Base-by-base conservation (phyloP, 768 basidiomycete genomes). In the Trametes villosa region DNA sequence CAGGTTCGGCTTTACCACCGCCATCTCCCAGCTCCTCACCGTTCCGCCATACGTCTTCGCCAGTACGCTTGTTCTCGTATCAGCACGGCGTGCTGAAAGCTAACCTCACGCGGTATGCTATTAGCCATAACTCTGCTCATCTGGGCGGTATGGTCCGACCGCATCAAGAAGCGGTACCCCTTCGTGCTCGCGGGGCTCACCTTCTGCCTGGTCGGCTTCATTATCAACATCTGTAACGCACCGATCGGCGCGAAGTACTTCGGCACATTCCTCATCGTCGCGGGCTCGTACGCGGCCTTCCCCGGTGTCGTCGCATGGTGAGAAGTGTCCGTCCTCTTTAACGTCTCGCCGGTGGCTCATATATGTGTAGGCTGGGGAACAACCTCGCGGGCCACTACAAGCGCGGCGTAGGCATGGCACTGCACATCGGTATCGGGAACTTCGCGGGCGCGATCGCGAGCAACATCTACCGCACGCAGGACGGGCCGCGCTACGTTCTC, bases 371-470 rank as follows among this genome's bases (percentile, higher is more conserved):
- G 66, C 72, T 86, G 6, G 83, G 83, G 24, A 87, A 86, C 65
- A 88, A 90, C 64, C 76, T 88, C 12, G 73, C 81, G 0, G 88
- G 88, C 0, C 86, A 87, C 60, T 89, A 87, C 68, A 91, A 90
- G 68, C 86, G 88, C 9, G 88, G 73, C 18, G 77, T 87, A 9
- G 87, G 85, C 4, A 85, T 90, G 82, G 87, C 86, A 0, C 56
- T 89, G 27, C 84, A 89, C 20, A 86, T 89, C 29, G 85, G 86
- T 6, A 78, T 88, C 26, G 87, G 86, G 1, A 88, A 88, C 67
- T 84, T 89, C 63, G 74, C 80, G 26, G 88, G 87, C 2, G 86
- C 85, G 0, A 84, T 89, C 52, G 83, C 87, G 3, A 78, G 80
- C 8, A 88, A 85, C 64, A 82, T 90, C 8, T 91, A 84, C 68